Evolutionary conservation across 192 early-diverging fungal species (phyloP), one percentile per base, ranked within the genome.

Genomic region (Dissophora ornata): DNA sequence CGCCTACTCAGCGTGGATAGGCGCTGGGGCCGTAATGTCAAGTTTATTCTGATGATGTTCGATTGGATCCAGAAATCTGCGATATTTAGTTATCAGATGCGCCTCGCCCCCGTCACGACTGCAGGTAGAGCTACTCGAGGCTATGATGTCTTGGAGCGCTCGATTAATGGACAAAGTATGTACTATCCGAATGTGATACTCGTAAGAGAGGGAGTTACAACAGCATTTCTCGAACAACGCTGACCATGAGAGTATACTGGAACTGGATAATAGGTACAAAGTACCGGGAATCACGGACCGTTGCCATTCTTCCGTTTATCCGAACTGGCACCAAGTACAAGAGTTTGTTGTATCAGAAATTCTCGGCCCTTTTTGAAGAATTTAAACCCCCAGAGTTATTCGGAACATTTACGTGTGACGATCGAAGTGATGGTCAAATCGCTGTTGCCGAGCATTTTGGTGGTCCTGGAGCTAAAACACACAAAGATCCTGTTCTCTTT

Each of bases 311-410:
- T 26, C 54, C 64, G 2, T 15, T 26, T 47, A 67, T 67, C 33
- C 64, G 64, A 18, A 67, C 64, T 18, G 64, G 64, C 15, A 28
- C 26, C 4, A 67, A 67, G 54, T 67, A 67, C 44, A 67, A 67
- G 54, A 30, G 33, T 7, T 0, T 38, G 12, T 22, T 67, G 21
- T 67, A 54, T n/a, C 42, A 57, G 18, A 67, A 67, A 38, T 57
- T 67, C 33, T 49, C 64, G 28, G 64, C 64, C 4, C 33, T 67
- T 4, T 67, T 67, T 29, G 33, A 67, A 3, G 53, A 67, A 28
- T 67, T 49, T 57, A 24, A 5, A 0, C 56, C 40, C 33, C 64
- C 64, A 0, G n/a, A 67, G 33, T 49, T 67, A 30, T 67, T 67
- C 12, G 64, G 64, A 21, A 67, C 64, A 0, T 67, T 67, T 18